Conservation (phyloP, 2,329 filamentous ascomycete genomes). For the Neocatenulostroma microsporum region DNA sequence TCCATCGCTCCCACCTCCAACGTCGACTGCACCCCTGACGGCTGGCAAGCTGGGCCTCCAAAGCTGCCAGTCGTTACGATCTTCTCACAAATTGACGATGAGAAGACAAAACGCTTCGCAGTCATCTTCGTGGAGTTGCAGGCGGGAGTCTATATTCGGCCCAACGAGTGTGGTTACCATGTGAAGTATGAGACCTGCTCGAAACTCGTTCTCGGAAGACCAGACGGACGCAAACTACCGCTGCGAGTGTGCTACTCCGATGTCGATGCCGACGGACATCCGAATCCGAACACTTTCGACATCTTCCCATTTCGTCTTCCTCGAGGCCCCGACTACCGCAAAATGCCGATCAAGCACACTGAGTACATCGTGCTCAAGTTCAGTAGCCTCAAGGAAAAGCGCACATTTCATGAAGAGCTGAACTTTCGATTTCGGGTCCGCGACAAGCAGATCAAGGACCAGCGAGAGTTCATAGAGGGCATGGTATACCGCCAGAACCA, state of each 20-base stretch:
- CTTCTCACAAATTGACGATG: slow-evolving; percentile 10
- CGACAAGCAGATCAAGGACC: slow-evolving; percentile 13
- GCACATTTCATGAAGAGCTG: slow-evolving; percentile 13
- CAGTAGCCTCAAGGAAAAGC: slow-evolving; percentile 11
- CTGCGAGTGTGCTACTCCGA: slow-evolving; percentile 11
- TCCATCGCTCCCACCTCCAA: slow-evolving; percentile 11
- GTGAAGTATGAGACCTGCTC: slow-evolving; percentile 11
- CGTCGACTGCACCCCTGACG: slow-evolving; percentile 8
- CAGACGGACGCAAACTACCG: slow-evolving; percentile 7
- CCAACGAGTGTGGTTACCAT: slow-evolving; percentile 12
- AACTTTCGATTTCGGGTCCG: slow-evolving; percentile 12
- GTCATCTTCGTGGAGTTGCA: slow-evolving; percentile 11
- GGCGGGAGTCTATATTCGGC: slow-evolving; percentile 10
- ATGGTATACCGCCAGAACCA: no score
- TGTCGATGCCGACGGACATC: slow-evolving; percentile 8
- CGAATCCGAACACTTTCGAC: slow-evolving; percentile 16
- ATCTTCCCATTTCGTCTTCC: slow-evolving; percentile 14
- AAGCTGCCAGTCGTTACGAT: slow-evolving; percentile 11
- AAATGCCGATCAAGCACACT: slow-evolving; percentile 6
- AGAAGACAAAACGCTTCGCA: slow-evolving; percentile 9
- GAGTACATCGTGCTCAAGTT: slow-evolving; percentile 17
- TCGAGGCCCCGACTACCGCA: slow-evolving; percentile 5
- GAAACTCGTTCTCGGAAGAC: slow-evolving; percentile 12
- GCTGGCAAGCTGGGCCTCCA: slow-evolving; percentile 10
- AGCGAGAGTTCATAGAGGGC: slow-evolving; percentile 8